Evolutionary conservation across 331 rosid species (phyloP), one percentile per base, ranked within the genome.

Genomic region (Malus hybrid): DNA sequence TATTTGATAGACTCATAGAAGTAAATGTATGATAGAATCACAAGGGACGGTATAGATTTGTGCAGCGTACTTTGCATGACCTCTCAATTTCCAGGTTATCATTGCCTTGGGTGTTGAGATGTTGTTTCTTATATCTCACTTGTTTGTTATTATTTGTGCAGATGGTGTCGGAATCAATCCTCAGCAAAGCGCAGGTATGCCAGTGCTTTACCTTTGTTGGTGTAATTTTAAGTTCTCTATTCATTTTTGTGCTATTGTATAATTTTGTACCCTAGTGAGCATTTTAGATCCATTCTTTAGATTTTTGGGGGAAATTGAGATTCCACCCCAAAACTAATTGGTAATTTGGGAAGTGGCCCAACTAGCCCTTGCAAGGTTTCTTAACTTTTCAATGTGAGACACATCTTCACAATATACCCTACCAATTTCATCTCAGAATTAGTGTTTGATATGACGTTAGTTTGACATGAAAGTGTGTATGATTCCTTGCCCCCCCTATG

Each of bases 131-230:
- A 5, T 44, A 26, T 68, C 78, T 34, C 53, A 42, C 26, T 53
- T 61, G 12, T 30, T 79, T 6, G 16, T 50, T 44, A 0, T 57
- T 29, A 26, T 36, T 34, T 22, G 10, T 88, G 89, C 86, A 91
- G 98, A 91, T 88, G 98, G 97, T 63, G 96, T 93, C 77, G 98
- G 98, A 77, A 91, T 93, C 78, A 93, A 88, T 83, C 98, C 97
- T 73, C 98, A 93, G 87, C 98, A 93, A 83, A 93, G 97, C 77
- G 98, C 97, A 71, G 98, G 98, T 93, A 88, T 75, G 71, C 50
- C 77, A n/a, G 70, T 69, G 69, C 39, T 64, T 60, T 48, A 68
- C 20, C 55, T 63, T 13, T 70, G 29, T 28, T 58, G 46, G 30
- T 50, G 63, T 18, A 68, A 53, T 67, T 46, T 72, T 28, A 42